phyloP scores from a whole-genome alignment of 2,329 filamentous ascomycete genomes.

The Botrytis sinoallii region DNA sequence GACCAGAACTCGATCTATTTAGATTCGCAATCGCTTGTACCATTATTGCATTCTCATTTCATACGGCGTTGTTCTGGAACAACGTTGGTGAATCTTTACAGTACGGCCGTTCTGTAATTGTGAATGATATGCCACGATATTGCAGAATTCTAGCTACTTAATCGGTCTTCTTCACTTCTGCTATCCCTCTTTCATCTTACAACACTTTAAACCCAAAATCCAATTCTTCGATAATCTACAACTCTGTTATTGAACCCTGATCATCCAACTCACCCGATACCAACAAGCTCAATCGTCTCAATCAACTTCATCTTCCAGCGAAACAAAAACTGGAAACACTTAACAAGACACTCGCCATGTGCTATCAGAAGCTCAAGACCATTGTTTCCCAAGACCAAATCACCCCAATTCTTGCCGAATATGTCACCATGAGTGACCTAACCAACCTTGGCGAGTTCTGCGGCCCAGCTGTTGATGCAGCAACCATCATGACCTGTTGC shows the following conservation, averaged over 20 bases:
- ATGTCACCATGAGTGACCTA: neutral
- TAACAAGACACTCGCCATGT: neutral
- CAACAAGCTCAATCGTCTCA: neutral
- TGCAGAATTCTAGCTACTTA: neutral
- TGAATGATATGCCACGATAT: neutral
- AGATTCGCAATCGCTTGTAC: neutral
- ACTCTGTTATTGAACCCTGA: neutral
- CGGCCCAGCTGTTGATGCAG: neutral
- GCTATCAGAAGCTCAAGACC: neutral
- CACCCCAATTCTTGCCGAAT: neutral
- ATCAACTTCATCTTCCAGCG: neutral
- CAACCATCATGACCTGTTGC: slow-evolving; percentile 11
- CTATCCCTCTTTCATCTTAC: neutral
- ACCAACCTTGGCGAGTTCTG: neutral
- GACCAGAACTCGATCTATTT: neutral
- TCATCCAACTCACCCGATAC: neutral
- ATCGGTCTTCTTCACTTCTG: neutral
- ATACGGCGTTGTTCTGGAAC: neutral
- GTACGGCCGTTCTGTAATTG: neutral
- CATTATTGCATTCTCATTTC: neutral
- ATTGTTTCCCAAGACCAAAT: neutral
- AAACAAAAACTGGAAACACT: neutral
- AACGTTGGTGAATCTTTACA: neutral
- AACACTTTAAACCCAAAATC: neutral
- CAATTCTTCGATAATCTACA: neutral